These are phyloP conservation scores for Corymbia calophylla DNA, from an alignment of 441 rosid genomes.

Conservation along the genomic window DNA sequence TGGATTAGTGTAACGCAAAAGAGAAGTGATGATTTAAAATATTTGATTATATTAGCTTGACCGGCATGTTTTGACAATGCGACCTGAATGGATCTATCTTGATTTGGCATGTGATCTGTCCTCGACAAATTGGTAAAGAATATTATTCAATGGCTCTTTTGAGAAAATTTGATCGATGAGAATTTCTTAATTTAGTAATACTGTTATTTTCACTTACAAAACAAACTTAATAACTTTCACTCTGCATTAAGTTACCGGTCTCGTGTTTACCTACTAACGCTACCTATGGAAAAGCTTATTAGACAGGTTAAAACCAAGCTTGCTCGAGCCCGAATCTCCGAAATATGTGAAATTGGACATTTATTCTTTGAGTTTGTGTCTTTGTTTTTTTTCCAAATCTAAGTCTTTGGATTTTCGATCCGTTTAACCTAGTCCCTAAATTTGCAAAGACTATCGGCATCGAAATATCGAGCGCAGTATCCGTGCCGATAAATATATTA, in stretches of 20 bases:
- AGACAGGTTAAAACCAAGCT: no score
- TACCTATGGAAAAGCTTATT: background rate
- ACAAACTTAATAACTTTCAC: background rate
- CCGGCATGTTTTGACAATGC: background rate
- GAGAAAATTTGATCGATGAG: background rate
- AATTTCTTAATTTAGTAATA: background rate
- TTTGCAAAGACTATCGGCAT: background rate
- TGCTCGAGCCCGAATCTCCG: fast-evolving
- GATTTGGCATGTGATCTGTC: background rate
- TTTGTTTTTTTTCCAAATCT: background rate
- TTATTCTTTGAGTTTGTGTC: background rate
- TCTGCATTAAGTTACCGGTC: background rate
- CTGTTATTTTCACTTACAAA: background rate
- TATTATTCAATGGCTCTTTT: fast-evolving
- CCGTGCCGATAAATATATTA: background rate
- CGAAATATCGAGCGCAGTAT: background rate
- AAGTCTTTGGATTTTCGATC: background rate
- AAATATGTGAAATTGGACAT: background rate
- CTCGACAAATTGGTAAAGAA: fast-evolving
- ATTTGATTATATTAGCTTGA: background rate
- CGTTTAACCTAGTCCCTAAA: fast-evolving
- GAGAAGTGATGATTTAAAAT: background rate
- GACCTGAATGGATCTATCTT: background rate
- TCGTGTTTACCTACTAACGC: background rate
- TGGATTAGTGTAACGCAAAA: background rate